Conservation (phyloP, 2,329 filamentous ascomycete genomes). For the Trichoderma sp. region DNA sequence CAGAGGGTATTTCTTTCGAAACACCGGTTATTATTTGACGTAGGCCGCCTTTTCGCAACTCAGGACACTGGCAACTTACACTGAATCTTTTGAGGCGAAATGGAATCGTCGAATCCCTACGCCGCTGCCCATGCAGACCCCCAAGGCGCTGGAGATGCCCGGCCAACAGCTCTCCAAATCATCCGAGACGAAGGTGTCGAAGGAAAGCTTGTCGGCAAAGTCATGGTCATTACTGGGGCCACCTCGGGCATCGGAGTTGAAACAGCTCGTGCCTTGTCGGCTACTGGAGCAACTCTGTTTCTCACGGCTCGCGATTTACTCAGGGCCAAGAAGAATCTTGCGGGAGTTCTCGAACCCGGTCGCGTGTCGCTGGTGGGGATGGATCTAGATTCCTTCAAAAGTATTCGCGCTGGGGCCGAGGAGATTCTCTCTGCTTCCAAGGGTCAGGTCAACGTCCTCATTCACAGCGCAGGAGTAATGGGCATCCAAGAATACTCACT, state of each 20-base stretch:
- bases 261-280: not conserved
- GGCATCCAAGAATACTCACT: not conserved
- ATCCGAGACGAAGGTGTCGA: not conserved
- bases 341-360: not conserved
- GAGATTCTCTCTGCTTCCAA: not conserved
- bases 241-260: not conserved
- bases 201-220: not conserved
- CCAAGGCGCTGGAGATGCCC: not conserved
- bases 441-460: not conserved
- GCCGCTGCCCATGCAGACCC: not conserved
- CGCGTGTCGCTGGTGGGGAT: not conserved
- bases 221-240: not conserved
- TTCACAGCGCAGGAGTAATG: not conserved
- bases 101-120: not conserved
- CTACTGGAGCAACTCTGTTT: not conserved
- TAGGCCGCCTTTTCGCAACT: not conserved
- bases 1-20: not conserved
- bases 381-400: not conserved
- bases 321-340: not conserved
- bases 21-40: not conserved
- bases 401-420: not conserved
- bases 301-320: not conserved
- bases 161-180: not conserved
- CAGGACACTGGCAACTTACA: not conserved
- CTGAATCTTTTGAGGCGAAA: not conserved